These are phyloP conservation scores for Tetragonia tetragonoides DNA, from an alignment of 148 eudicot species.

Conservation along the genomic window DNA sequence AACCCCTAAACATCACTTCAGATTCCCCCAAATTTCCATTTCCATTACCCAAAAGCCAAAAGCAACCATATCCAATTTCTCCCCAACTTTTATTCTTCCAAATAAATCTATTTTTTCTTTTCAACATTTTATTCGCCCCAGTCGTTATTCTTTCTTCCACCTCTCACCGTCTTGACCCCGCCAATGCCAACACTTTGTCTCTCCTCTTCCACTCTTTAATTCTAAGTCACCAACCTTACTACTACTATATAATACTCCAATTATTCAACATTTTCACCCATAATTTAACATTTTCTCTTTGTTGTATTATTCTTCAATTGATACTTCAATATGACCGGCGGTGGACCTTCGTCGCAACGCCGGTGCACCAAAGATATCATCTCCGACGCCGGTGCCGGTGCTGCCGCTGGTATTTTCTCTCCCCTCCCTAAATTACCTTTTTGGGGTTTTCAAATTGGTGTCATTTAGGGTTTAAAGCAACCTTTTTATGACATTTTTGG, in stretches of 20 bases:
- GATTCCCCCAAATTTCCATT: too few species aligned
- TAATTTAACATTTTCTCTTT: neutral
- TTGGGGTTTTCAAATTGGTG: conserved; percentile 2
- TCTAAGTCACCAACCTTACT: neutral
- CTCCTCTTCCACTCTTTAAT: conserved; percentile 14
- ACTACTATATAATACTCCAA: too few species aligned
- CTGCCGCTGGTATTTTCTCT: conserved; percentile 55
- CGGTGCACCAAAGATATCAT: conserved; percentile 41
- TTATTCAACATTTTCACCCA: neutral
- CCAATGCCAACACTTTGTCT: conserved; percentile 12
- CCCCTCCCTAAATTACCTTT: neutral
- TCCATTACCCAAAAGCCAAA: too few species aligned
- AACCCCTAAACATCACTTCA: too few species aligned
- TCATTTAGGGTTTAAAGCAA: neutral
- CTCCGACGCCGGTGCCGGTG: conserved; percentile 72
- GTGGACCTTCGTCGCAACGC: conserved; percentile 32
- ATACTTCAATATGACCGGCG: conserved; percentile 26
- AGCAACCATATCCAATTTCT: too few species aligned
- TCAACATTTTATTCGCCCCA: neutral
- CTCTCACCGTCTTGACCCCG: conserved; percentile 30
- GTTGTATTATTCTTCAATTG: neutral
- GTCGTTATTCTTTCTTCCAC: neutral
- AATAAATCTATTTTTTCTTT: neutral
- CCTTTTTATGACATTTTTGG: neutral
- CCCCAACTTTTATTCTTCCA: neutral